Base-by-base conservation (phyloP, 371 early-diverging fungal species). In the Mortierella sp. region DNA sequence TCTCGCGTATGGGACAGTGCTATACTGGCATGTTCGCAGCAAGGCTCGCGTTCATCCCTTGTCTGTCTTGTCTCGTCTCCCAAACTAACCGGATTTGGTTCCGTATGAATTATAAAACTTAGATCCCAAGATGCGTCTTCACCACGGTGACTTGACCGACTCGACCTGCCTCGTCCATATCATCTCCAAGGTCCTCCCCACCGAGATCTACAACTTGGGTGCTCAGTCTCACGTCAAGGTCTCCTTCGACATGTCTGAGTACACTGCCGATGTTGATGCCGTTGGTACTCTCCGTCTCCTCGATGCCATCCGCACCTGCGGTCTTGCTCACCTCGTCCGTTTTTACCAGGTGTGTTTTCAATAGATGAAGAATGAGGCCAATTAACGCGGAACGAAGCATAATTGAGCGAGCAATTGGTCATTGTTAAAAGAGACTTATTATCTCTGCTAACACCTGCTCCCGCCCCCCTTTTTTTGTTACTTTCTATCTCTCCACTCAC, bases 241-340 rank as follows among this genome's bases (percentile, higher is more conserved):
- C 24, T 93, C 94, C 8, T 94, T 94, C 75, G 93, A 93, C 60
- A 92, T 93, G 93, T 89, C 95, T 34, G 93, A 93, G 79, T 94
- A 94, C 82, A 94, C 93, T 41, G 92, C 91, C 81, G 90, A 93
- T 78, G 95, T 94, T 15, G 94, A 93, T 84, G 95, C 86, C 37
- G 82, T 93, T 19, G 93, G 93, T 60, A 93, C 93, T 34, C 86
- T 93, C 54, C 90, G 92, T 68, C 82, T 94, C 11, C 82, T 94
- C 44, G 93, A 93, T 73, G 93, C 94, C 32, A 91, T 93, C 72
- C 87, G 93, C 63, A 93, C 91, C 4, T 89, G 90, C 72, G 93
- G 92, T 51, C 78, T 94, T 51, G 79, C 86, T 3, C 81, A 92
- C 49, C 84, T 87, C 46, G 87, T 90, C 48, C 86, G 86, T 47